Evolutionary conservation across 192 early-diverging fungal genomes (phyloP).

Genomic region (Mortierella claussenii): DNA sequence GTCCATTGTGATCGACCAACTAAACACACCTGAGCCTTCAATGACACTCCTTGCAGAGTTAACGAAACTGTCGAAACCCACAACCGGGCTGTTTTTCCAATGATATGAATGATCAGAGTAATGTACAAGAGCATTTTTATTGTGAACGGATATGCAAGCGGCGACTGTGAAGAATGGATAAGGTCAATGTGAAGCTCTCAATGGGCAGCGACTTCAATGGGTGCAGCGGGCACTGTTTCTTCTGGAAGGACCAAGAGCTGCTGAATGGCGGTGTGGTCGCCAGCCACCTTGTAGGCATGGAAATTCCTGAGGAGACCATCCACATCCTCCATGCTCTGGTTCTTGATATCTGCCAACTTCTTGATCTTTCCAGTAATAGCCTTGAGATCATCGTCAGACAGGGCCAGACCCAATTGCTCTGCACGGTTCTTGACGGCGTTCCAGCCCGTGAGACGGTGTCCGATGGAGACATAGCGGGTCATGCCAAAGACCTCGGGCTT

Average conservation of each 20-base stretch:
- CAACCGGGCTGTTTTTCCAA: too few species aligned
- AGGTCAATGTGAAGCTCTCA: too few species aligned
- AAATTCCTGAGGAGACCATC: slow-evolving; percentile 83
- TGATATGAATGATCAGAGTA: too few species aligned
- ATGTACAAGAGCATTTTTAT: too few species aligned
- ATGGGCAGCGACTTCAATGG: slow-evolving; percentile 6
- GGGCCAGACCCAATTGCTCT: slow-evolving; percentile 85
- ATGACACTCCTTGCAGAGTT: too few species aligned
- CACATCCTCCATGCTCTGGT: slow-evolving; percentile 93
- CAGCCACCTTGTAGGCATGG: slow-evolving; percentile 74
- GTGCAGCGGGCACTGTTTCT: background rate
- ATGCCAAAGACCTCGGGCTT: slow-evolving; percentile 99
- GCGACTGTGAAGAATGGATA: too few species aligned
- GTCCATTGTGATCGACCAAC: too few species aligned
- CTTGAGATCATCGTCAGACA: slow-evolving; percentile 94
- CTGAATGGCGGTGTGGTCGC: slow-evolving; percentile 56
- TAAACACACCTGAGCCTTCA: too few species aligned
- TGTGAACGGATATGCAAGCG: too few species aligned
- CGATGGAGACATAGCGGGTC: slow-evolving; percentile 97
- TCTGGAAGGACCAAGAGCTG: slow-evolving; percentile 42
- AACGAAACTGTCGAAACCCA: too few species aligned
- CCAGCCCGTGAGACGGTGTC: slow-evolving; percentile 97
- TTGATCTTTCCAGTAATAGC: slow-evolving; percentile 94
- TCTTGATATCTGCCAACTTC: slow-evolving; percentile 92
- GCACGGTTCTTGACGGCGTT: slow-evolving; percentile 99